Evolutionary conservation across 1,284 basidiomycete genomes (phyloP), one percentile per base, ranked within the genome.

Genomic region (Fomitopsis schrenkii): DNA sequence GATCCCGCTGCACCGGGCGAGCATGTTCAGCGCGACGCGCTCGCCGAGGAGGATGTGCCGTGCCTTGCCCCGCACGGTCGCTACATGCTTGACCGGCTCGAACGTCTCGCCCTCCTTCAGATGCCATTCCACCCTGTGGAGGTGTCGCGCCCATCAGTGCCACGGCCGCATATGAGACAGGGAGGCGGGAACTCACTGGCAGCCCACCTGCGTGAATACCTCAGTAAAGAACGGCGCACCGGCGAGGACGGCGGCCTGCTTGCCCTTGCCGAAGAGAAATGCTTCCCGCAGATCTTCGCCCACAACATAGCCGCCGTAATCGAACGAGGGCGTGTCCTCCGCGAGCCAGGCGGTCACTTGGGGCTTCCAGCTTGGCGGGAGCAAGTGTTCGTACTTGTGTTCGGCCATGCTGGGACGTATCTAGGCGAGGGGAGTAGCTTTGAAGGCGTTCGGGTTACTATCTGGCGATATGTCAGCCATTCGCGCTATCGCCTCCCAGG

Each of bases 291-390:
- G 78, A 7, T 84, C 89, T 70, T 98, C 96, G 19, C 97, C 97
- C 14, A 99, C 97, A 40, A 99, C 95, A 72, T 93, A 98, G 2
- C 97, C 97, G 41, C 93, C 97, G 73, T 95, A 98, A 77, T 99
- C 97, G 70, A 98, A 98, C 1, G 93, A 95, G 1, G 97, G 97
- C 0, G 91, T 94, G 74, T 99, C 97, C 76, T 99, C 97, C 15
- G 86, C 85, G 19, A 97, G 85, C 97, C 97, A 99, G 17, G 76
- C 78, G 2, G 84, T 78, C 58, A 99, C 84, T 67, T 93, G 88
- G 1, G 83, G 70, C 73, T 91, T 95, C 96, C 96, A 97, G 69
- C 88, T 93, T 0, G 94, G 93, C 48, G 96, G 95, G 12, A 98
- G 82, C 15, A 97, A 81, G 74, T 97, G 83, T 60, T 83, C 83